phyloP scores from a whole-genome alignment of 2,329 filamentous ascomycete genomes.

The Rhynchosporium graminicola region DNA sequence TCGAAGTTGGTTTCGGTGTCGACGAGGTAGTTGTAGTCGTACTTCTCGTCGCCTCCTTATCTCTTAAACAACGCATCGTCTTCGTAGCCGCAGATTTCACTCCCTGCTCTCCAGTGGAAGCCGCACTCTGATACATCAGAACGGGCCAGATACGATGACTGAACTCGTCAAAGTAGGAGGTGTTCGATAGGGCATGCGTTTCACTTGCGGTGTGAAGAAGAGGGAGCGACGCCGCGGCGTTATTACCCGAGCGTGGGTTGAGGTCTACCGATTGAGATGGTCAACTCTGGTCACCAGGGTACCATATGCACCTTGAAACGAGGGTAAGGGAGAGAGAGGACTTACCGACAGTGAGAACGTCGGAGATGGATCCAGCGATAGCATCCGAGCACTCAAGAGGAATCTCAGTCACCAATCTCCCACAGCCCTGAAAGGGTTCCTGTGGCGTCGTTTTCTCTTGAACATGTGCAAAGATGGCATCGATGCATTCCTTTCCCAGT shows the following conservation, averaged over 20 bases:
- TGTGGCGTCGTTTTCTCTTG: not conserved
- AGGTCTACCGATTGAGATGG: not conserved
- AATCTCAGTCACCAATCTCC: not conserved
- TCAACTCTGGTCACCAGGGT: not conserved
- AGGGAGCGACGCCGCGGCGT: not conserved
- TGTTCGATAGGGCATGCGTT: not conserved
- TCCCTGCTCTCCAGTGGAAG: not conserved
- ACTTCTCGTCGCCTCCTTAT: not conserved
- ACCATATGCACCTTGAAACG: too few relatives aligned
- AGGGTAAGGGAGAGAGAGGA: not conserved
- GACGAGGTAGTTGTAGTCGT: not conserved
- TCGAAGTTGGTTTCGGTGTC: not conserved
- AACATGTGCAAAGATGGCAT: not conserved
- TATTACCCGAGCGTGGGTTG: not conserved
- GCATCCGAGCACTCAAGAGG: not conserved
- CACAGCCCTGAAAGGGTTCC: not conserved
- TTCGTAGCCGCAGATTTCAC: not conserved
- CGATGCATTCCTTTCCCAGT: not conserved
- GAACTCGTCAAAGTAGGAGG: not conserved
- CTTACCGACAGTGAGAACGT: not conserved
- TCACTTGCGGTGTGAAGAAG: not conserved
- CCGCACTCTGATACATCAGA: constrained; percentile 2
- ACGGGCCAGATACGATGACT: constrained; percentile 4
- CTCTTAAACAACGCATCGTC: not conserved
- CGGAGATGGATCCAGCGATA: not conserved